Base-by-base conservation (phyloP, 1,284 basidiomycete genomes). In the Microbotryum intermedium region DNA sequence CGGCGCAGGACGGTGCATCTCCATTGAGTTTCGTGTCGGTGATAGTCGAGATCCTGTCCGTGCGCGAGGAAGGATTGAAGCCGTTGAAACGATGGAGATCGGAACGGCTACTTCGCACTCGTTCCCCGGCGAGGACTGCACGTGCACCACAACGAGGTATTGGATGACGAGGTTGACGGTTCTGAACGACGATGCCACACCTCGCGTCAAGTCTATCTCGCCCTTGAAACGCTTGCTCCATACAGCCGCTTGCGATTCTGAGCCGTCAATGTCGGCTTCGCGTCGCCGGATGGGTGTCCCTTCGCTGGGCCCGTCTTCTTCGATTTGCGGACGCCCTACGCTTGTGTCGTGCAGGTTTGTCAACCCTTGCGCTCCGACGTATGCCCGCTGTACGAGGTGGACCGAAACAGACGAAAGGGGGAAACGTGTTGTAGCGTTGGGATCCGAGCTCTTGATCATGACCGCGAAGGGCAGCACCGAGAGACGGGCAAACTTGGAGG, bases 151-250 rank as follows among this genome's bases (percentile, higher is more conserved):
- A 62, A 47, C 18, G 71, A 72, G 53, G 55, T 74, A 28, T 73
- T 74, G 53, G 66, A 64, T 16, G 74, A 73, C 3, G 64, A 74
- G 66, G 59, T 70, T 59, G 72, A 73, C 72, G 60, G 61, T 72
- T 71, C 6, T 39, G 30, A 20, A n/a, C 4, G 48, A 34, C 6
- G 7, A 43, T n/a, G 45, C 30, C 5, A 20, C 20, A 8, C 16
- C 55, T 47, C 20, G 21, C 25, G 26, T 48, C 11, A 47, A 16
- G 34, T 39, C 34, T 4, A 39, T 39, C 34, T 39, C 34, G 11
- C 34, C 34, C 34, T 39, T 39, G 34, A 39, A 39, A 39, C 10
- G 34, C 34, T 39, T 39, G 34, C 34, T 39, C 34, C 34, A 39
- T 16, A 39, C 11, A 39, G 34, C 34, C 34, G 34, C 34, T 39